Base-by-base conservation (phyloP, 2,329 filamentous ascomycete species). In the Diplodia seriata region DNA sequence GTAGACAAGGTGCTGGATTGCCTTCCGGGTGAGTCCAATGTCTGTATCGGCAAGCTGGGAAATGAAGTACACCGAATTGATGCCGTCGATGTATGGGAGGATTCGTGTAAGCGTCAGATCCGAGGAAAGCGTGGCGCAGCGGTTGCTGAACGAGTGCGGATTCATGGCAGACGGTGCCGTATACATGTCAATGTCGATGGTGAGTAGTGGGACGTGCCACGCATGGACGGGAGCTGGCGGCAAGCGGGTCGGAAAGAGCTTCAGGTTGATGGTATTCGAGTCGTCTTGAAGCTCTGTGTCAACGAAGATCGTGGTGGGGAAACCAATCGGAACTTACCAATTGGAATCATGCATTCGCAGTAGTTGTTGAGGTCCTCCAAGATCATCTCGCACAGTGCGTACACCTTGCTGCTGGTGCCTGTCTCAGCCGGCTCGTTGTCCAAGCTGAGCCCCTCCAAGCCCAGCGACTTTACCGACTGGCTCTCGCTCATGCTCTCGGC, bases 271-370 rank as follows among this genome's bases (percentile, higher is more conserved):
- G 0, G 93, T 97, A 78, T 97, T 97, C 69, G 93, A 89, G 72
- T 97, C 93, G 78, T 97, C 93, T 63, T 93, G 66, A 8, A 38
- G n/a, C 20, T 63, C 31, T 4, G 31, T 51, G 57, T 63, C 36
- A 51, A 51, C 43, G 8, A 38, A 20, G 9, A 29, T 53, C 36
- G 29, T 33, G 36, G n/a, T 8, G 20, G 12, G 9, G 15, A 50
- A 1, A 18, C 66, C 18, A 12, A 11, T 8, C 7, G 8, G 29
- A 33, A 83, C 87, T 71, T 81, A 94, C 92, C 92, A 71, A 97
- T 94, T 0, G 94, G 94, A 74, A 97, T 97, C 94, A 97, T 97
- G 84, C 94, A 97, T 82, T 99, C 95, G 76, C 92, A 94, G 76
- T 97, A 99, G 74, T 96, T 96, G 76, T 98, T 97, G 72, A 99